Evolutionary conservation across 1,284 basidiomycete genomes (phyloP).

Genomic region (Singerocomus inundabilis): DNA sequence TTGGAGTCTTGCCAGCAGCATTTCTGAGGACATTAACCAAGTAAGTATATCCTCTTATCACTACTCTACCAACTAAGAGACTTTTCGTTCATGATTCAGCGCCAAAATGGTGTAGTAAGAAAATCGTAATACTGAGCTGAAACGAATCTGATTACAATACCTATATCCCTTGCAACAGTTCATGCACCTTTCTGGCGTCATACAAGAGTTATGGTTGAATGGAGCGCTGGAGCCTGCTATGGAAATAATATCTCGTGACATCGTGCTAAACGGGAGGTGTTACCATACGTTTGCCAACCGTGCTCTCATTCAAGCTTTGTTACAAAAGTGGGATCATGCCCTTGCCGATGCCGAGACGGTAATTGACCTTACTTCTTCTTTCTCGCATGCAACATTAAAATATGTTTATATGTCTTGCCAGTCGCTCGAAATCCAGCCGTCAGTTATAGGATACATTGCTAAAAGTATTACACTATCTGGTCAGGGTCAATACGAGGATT

Average conservation of each 20-base stretch:
- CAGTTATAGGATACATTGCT: constrained; percentile 22
- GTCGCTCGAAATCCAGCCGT: constrained; percentile 14
- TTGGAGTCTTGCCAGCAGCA: constrained; percentile 6
- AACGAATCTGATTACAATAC: neutral
- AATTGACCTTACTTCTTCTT: neutral
- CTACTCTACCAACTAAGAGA: neutral
- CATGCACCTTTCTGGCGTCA: constrained; percentile 4
- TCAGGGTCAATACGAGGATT: constrained; percentile 14
- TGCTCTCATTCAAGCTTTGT: constrained; percentile 12
- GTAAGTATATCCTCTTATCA: constrained; percentile 1
- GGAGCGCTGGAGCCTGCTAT: constrained; percentile 1
- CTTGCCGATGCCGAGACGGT: constrained; percentile 20
- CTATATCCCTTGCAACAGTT: constrained; percentile 5
- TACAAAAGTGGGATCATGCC: constrained; percentile 9
- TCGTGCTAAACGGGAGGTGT: constrained; percentile 12
- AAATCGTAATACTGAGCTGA: neutral
- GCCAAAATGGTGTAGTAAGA: constrained; percentile 7
- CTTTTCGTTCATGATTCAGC: neutral
- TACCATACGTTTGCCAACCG: constrained; percentile 15
- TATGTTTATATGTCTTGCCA: neutral
- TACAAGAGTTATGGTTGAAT: constrained; percentile 8
- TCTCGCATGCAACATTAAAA: neutral
- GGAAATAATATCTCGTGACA: constrained; percentile 15
- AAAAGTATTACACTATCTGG: constrained; percentile 19
- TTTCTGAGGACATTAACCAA: neutral